Percentiles rank a stretch among this genome's conserved stretches.
Evolutionary conservation across 306 rosid species (phyloP).

Genomic region (Arachis stenosperma): DNA sequence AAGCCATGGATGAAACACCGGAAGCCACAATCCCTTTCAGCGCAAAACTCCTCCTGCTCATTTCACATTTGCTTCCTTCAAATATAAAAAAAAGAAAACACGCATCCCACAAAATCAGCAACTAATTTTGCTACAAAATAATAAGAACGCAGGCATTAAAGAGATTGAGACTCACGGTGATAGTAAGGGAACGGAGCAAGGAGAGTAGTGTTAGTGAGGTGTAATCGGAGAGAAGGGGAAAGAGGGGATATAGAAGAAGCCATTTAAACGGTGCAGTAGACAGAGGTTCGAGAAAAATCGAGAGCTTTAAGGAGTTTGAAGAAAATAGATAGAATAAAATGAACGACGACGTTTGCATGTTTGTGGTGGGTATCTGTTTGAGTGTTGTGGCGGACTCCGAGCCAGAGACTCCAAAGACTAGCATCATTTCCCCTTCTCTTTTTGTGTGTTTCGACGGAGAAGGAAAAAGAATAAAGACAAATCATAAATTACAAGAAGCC

Average conservation of each 20-base stretch:
- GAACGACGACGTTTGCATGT: background rate
- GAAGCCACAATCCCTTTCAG: slow-evolving; percentile 76
- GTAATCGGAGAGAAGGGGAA: slow-evolving; percentile 51
- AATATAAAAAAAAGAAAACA: slow-evolving; percentile 3
- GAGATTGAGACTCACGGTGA: slow-evolving; percentile 48
- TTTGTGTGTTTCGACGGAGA: too few relatives aligned
- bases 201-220: slow-evolving; percentile 48
- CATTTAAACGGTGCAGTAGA: slow-evolving; percentile 34
- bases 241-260: slow-evolving; percentile 56
- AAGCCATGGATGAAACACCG: slow-evolving; percentile 67
- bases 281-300: background rate
- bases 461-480: too few relatives aligned
- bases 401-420: slow-evolving; percentile 34
- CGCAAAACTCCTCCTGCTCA: slow-evolving; percentile 66
- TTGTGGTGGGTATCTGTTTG: slow-evolving; percentile 46
- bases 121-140: background rate
- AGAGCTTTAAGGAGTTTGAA: background rate
- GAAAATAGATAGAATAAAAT: background rate
- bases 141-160: background rate
- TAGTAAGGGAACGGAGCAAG: slow-evolving; percentile 49
- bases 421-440: background rate
- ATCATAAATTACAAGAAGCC: too few relatives aligned
- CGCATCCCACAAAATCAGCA: slow-evolving; percentile 11
- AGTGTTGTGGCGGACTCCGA: slow-evolving; percentile 58
- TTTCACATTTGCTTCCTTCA: slow-evolving; percentile 81